Percentiles rank a stretch among this genome's conserved stretches.
These are phyloP conservation scores for Harringtonia lauricola DNA, from an alignment of 2,329 filamentous ascomycete species.

Conservation along the genomic window DNA sequence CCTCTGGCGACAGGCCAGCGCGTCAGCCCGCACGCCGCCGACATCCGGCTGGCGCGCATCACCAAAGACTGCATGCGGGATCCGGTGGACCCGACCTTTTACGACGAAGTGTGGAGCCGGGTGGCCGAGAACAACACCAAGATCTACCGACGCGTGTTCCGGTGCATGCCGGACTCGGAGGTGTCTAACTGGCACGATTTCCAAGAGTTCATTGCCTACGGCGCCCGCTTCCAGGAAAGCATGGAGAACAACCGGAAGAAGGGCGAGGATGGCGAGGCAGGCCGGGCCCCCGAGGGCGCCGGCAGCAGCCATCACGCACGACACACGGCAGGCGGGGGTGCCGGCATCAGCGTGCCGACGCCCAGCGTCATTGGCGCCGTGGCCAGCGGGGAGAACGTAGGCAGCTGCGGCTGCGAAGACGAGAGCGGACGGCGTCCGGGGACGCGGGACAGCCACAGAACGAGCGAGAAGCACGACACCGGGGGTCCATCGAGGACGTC, in stretches of 20 bases:
- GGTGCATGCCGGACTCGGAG: conserved; percentile 93
- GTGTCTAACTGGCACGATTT: conserved; percentile 92
- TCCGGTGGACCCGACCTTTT: conserved; percentile 71
- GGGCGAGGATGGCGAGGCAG: conserved; percentile 32
- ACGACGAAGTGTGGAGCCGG: conserved; percentile 77
- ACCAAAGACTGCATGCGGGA: conserved; percentile 92
- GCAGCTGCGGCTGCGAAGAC: conserved; percentile 8
- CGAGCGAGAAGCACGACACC: too few species aligned
- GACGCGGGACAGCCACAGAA: too few species aligned
- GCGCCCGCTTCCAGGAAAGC: conserved; percentile 62
- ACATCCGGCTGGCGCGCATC: conserved; percentile 63
- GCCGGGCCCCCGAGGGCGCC: conserved; percentile 19
- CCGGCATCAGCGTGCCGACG: conserved; percentile 31
- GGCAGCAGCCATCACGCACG: conserved; percentile 16
- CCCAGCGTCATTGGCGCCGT: conserved; percentile 21
- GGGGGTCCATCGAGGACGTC: neutral
- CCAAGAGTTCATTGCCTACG: conserved; percentile 69
- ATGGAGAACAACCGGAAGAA: conserved; percentile 43
- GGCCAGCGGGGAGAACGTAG: conserved; percentile 21
- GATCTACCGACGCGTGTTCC: conserved; percentile 85
- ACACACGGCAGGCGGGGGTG: conserved; percentile 15
- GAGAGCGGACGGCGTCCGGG: conserved; percentile 11
- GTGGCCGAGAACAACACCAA: conserved; percentile 93
- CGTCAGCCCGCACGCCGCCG: conserved; percentile 46
- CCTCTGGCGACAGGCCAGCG: conserved; percentile 41